Evolutionary conservation across 257 asterid species (phyloP).

Genomic region (Gentiana straminea): DNA sequence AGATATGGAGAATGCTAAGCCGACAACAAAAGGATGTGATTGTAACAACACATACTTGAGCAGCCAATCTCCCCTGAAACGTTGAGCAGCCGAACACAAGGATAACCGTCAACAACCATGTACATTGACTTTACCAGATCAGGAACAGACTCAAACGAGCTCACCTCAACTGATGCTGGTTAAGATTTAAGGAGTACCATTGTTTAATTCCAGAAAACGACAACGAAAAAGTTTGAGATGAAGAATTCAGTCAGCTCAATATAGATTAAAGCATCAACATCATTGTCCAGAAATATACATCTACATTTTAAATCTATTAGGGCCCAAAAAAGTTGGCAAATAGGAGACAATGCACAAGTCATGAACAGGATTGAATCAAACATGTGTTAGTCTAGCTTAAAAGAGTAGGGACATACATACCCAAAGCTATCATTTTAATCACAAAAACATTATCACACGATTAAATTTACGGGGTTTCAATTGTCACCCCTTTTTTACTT

Average conservation of each 20-base stretch:
- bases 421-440: no score
- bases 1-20: not conserved
- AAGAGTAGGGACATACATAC: no score
- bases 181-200: slow-evolving; percentile 7
- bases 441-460: no score
- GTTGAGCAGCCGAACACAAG: slow-evolving; percentile 93
- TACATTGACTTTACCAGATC: slow-evolving; percentile 96
- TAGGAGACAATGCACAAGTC: no score
- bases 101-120: slow-evolving; percentile 66
- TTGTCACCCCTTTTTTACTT: no score
- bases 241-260: not conserved
- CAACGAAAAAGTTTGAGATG: slow-evolving; percentile 5
- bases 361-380: no score
- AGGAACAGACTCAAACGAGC: slow-evolving; percentile 79
- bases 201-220: slow-evolving; percentile 1
- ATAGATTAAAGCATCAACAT: slow-evolving; percentile 2
- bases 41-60: slow-evolving; percentile 58
- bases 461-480: no score
- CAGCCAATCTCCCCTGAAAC: slow-evolving; percentile 97
- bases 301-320: no score
- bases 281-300: not conserved
- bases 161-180: slow-evolving; percentile 47
- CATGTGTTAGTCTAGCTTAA: no score
- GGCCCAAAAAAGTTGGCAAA: not conserved
- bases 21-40: slow-evolving; percentile 6